Conservation (phyloP, 148 eudicot species). For the Salicornia ramosissima region DNA sequence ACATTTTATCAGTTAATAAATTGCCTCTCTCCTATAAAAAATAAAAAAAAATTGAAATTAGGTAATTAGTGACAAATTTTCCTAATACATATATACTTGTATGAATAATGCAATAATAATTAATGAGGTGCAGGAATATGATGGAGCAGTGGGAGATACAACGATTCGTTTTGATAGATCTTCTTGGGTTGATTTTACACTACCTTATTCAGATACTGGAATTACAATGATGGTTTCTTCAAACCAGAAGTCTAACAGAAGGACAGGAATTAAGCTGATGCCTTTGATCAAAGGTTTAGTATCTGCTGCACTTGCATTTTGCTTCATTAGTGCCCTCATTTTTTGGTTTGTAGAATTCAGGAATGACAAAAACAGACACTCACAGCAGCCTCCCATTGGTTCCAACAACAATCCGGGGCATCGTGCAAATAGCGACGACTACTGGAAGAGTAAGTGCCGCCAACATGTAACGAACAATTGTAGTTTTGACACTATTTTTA, state of each 20-base stretch:
- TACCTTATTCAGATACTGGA: constrained; percentile 29
- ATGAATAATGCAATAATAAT: too few species aligned
- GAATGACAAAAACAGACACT: constrained; percentile 15
- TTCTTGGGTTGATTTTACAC: constrained; percentile 27
- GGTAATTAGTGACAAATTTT: too few species aligned
- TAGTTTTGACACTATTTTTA: too few species aligned
- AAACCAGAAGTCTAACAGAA: not conserved
- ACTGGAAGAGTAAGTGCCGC: constrained; percentile 26
- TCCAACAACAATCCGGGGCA: constrained; percentile 6
- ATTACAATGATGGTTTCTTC: constrained; percentile 31
- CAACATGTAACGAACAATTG: too few species aligned
- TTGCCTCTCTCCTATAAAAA: too few species aligned
- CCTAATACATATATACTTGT: too few species aligned
- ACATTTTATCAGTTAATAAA: too few species aligned
- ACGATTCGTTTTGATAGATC: constrained; percentile 23
- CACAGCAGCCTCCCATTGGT: not conserved
- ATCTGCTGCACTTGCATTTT: constrained; percentile 24
- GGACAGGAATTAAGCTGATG: constrained; percentile 11
- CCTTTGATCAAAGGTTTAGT: constrained; percentile 27
- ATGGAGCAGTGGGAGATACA: constrained; percentile 32
- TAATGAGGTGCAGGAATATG: constrained; percentile 24
- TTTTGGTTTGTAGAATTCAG: constrained; percentile 26
- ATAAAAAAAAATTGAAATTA: too few species aligned
- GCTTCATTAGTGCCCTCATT: constrained; percentile 26
- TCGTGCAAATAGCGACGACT: constrained; percentile 12